Conservation (phyloP, 2,329 filamentous ascomycete species). For the Mycogone perniciosa region DNA sequence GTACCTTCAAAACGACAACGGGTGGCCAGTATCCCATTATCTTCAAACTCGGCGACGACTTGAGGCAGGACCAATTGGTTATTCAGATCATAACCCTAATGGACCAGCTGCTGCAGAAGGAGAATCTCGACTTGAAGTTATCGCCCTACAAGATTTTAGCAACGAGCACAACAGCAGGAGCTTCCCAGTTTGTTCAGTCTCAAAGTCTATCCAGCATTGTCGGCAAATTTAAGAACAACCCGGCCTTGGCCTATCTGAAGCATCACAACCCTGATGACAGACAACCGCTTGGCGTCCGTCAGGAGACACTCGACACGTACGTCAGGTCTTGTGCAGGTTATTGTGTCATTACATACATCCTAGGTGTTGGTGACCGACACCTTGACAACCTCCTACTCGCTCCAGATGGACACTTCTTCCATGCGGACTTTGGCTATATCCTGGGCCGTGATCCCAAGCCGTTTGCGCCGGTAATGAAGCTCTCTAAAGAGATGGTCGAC, state of each 20-base stretch:
- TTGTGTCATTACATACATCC: conserved; percentile 95
- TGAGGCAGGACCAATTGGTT: conserved; percentile 93
- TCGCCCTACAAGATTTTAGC: conserved; percentile 95
- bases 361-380: conserved; percentile 93
- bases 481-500: conserved; percentile 97
- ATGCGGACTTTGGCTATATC: conserved; percentile 97
- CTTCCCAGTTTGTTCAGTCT: conserved; percentile 89
- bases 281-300: conserved; percentile 77
- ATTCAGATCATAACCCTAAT: conserved; percentile 97
- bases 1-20: conserved; percentile 77
- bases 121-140: conserved; percentile 91
- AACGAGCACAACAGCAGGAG: conserved; percentile 81
- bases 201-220: conserved; percentile 77
- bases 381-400: conserved; percentile 90
- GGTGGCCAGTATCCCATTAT: conserved; percentile 82
- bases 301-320: conserved; percentile 91
- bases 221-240: conserved; percentile 68
- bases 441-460: conserved; percentile 95
- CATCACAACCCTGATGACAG: conserved; percentile 82
- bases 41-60: conserved; percentile 95
- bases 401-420: conserved; percentile 91
- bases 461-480: conserved; percentile 94
- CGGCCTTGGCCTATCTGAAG: conserved; percentile 75
- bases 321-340: conserved; percentile 95
- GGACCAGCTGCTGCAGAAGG: conserved; percentile 91